phyloP scores from a whole-genome alignment of 169 alveolate genomes.

The Cryptosporidium sp. region DNA sequence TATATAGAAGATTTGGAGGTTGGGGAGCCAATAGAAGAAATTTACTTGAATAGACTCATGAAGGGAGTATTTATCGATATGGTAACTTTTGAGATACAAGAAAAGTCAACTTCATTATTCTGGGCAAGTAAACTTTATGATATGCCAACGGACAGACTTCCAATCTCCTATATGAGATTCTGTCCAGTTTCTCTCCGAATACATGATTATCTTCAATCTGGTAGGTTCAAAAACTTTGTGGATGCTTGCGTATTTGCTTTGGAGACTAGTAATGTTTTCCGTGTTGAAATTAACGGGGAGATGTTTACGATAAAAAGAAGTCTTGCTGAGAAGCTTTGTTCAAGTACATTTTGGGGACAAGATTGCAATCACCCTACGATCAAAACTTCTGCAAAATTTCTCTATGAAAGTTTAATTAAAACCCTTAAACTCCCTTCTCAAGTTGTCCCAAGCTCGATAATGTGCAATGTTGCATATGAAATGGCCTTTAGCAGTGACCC shows the following conservation, averaged over 20 bases:
- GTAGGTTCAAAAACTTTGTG: constrained; percentile 26
- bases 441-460: constrained; percentile 9
- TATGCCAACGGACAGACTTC: constrained; percentile 21
- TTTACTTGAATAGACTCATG: constrained; percentile 4
- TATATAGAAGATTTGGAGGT: constrained; percentile 11
- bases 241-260: constrained; percentile 35
- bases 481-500: constrained; percentile 67
- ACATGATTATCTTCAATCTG: constrained; percentile 18
- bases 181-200: constrained; percentile 40
- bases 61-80: constrained; percentile 68
- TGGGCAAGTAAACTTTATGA: constrained; percentile 8
- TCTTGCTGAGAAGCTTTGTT: constrained; percentile 46
- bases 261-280: constrained; percentile 21
- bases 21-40: constrained; percentile 15
- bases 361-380: constrained; percentile 19
- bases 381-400: constrained; percentile 5
- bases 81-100: constrained; percentile 48
- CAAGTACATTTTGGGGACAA: constrained; percentile 55
- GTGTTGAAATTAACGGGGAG: constrained; percentile 51
- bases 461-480: constrained; percentile 51
- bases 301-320: constrained; percentile 24
- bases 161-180: constrained; percentile 26
- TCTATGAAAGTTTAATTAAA: background rate
- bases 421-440: constrained; percentile 12
- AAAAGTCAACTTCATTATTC: constrained; percentile 18